Base-by-base conservation (phyloP, 805 yeast species). In the Kluyveromyces wickerhamii region DNA sequence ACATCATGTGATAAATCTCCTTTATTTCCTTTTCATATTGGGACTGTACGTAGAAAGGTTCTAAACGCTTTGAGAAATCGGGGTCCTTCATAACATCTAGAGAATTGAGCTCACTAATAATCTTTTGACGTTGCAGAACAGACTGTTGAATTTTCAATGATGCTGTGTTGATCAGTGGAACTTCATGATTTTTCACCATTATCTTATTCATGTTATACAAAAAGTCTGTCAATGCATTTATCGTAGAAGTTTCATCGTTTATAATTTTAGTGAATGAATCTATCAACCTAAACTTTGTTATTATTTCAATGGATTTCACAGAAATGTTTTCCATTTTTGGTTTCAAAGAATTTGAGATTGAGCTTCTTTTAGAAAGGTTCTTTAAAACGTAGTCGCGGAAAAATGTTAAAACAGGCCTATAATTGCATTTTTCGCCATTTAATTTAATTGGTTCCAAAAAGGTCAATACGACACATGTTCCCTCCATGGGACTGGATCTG, bases 1-100 rank as follows among this genome's bases (percentile, higher is more conserved):
- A 79, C 43, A 87, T 71, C 31, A 80, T 62, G 30, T 70, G 66
- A 46, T 74, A 74, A 47, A 85, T 55, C 0, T 67, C 57, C 8
- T 62, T 69, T 15, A 88, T 77, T 39, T 77, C 66, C 10, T 55
- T 49, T 37, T 68, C 65, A 15, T 82, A 51, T 19, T 51, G 38
- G 36, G 65, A 64, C 40, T 69, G 72, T 29, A 66, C 60, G 27
- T 71, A 65, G 15, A 75, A 52, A 25, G 66, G 69, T 7, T 53
- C 38, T 45, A 61, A 76, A 35, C 72, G 72, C 5, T 44, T 37
- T 12, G 59, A 56, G 49, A 80, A 73, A 13, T 67, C 49, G 5
- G 65, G 59, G 38, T 77, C 67, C 2, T 41, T 45, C 27, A 60
- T 46, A 11, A 51, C 44, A 14, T 45, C 44, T n/a, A 42, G 41